phyloP scores from a whole-genome alignment of 805 yeast genomes.

The Candida bentonensis region DNA sequence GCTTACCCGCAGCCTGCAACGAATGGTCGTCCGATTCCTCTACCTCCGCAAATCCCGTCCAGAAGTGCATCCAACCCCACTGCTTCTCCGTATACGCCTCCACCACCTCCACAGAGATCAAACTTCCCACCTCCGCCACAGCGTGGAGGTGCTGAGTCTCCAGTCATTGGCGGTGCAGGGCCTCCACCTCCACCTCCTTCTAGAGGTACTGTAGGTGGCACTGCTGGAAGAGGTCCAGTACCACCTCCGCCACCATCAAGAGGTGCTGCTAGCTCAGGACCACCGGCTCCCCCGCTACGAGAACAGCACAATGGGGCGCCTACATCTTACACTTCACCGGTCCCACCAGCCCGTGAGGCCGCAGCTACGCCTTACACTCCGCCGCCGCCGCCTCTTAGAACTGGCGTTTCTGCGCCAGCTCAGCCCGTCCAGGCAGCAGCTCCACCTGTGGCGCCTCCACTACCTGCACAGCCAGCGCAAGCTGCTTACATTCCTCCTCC shows the following conservation, averaged over 20 bases:
- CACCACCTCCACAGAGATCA: constrained; percentile 18
- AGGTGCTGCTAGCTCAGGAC: constrained; percentile 5
- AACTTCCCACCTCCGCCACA: constrained; percentile 20
- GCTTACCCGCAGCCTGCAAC: not conserved
- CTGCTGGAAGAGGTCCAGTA: constrained; percentile 10
- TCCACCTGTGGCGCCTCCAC: constrained; percentile 11
- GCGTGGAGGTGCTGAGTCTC: too few species aligned
- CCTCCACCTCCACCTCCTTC: constrained; percentile 22
- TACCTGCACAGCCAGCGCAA: constrained; percentile 8
- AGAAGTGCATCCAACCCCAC: constrained; percentile 2
- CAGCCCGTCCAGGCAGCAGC: constrained; percentile 8
- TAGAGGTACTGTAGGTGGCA: constrained; percentile 12
- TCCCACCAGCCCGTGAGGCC: constrained; percentile 11
- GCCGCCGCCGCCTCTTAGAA: constrained; percentile 6
- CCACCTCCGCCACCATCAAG: constrained; percentile 11
- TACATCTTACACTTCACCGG: constrained; percentile 9
- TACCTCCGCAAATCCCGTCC: not conserved
- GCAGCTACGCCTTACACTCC: constrained; percentile 12
- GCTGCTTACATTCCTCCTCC: constrained; percentile 12
- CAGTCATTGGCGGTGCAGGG: constrained; percentile 17
- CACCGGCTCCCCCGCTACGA: constrained; percentile 9
- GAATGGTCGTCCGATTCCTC: not conserved
- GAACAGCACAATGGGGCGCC: constrained; percentile 10
- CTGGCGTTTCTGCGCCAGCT: constrained; percentile 4
- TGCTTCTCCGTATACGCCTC: constrained; percentile 19